Percentiles rank a stretch among this genome's conserved stretches.
phyloP scores from a whole-genome alignment of 1,284 basidiomycete genomes.

The Cryptococcus hybrid region DNA sequence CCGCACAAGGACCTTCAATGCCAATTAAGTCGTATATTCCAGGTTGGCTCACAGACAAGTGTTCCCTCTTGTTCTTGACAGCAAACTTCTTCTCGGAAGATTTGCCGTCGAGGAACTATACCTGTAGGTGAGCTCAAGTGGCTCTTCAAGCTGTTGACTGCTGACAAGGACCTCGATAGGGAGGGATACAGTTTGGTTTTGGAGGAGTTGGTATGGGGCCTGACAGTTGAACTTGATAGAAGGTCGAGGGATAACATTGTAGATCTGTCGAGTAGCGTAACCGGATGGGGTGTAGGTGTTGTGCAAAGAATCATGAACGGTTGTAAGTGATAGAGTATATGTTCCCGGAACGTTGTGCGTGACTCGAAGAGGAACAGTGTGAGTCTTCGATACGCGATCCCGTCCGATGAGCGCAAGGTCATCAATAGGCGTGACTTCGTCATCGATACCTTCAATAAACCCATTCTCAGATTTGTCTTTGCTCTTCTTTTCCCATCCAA shows the following conservation, averaged over 20 bases:
- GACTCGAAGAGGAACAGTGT: conserved; percentile 38
- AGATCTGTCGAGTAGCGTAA: conserved; percentile 54
- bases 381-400: conserved; percentile 34
- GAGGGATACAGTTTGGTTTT: conserved; percentile 44
- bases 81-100: conserved; percentile 55
- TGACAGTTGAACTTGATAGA: conserved; percentile 70
- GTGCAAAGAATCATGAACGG: conserved; percentile 50
- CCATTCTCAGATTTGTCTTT: conserved; percentile 55
- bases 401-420: conserved; percentile 22
- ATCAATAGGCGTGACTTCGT: conserved; percentile 40
- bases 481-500: conserved; percentile 69
- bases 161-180: conserved; percentile 23
- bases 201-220: conserved; percentile 68
- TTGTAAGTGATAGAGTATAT: conserved; percentile 49
- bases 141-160: conserved; percentile 10
- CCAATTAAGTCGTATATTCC: conserved; percentile 79
- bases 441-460: conserved; percentile 79
- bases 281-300: conserved; percentile 51
- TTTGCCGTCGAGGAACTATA: conserved; percentile 20
- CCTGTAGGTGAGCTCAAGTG: conserved; percentile 21
- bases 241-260: conserved; percentile 74
- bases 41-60: conserved; percentile 61
- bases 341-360: conserved; percentile 40
- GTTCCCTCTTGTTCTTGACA: conserved; percentile 43
- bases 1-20: conserved; percentile 72